phyloP scores from a whole-genome alignment of 2,329 filamentous ascomycete species.

The Pseudocercospora fijiensis region DNA sequence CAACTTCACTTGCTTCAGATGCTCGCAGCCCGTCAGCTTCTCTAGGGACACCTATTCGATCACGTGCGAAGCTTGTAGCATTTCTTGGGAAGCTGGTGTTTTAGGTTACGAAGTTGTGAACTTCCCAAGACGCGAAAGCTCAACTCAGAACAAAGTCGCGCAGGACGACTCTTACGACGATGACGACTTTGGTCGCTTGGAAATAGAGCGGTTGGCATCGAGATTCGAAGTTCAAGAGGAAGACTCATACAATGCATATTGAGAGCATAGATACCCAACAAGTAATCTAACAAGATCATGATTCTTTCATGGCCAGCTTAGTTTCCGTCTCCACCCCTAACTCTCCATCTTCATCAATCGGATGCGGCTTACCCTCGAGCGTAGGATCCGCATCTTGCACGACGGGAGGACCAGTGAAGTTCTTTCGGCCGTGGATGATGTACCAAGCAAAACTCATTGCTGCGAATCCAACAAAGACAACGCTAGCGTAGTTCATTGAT shows the following conservation, averaged over 20 bases:
- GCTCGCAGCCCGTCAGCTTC: slow-evolving; percentile 33
- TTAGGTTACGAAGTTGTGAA: slow-evolving; percentile 42
- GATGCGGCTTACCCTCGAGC: slow-evolving; percentile 29
- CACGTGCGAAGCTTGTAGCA: slow-evolving; percentile 36
- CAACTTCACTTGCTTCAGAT: slow-evolving; percentile 46
- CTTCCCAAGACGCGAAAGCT: neutral
- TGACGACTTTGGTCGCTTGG: slow-evolving; percentile 17
- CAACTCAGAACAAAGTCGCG: neutral
- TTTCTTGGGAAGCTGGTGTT: slow-evolving; percentile 42
- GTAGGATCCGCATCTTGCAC: slow-evolving; percentile 32
- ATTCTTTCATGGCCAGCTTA: slow-evolving; percentile 17
- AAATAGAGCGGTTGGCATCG: slow-evolving; percentile 22
- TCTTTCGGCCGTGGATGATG: slow-evolving; percentile 37
- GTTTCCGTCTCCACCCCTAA: slow-evolving; percentile 18
- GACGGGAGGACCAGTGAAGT: slow-evolving; percentile 40
- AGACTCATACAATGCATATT: neutral
- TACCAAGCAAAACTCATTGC: slow-evolving; percentile 38
- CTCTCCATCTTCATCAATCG: slow-evolving; percentile 29
- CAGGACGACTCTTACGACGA: slow-evolving; percentile 16
- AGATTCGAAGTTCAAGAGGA: slow-evolving; percentile 14
- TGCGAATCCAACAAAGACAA: slow-evolving; percentile 38
- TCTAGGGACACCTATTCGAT: slow-evolving; percentile 25
- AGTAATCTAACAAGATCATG: slow-evolving; percentile 1
- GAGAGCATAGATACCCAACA: slow-evolving; percentile 1
- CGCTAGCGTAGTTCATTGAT: slow-evolving; percentile 45